Conservation (phyloP, 192 early-diverging fungal genomes). For the Pecoramyces ruminantium region DNA sequence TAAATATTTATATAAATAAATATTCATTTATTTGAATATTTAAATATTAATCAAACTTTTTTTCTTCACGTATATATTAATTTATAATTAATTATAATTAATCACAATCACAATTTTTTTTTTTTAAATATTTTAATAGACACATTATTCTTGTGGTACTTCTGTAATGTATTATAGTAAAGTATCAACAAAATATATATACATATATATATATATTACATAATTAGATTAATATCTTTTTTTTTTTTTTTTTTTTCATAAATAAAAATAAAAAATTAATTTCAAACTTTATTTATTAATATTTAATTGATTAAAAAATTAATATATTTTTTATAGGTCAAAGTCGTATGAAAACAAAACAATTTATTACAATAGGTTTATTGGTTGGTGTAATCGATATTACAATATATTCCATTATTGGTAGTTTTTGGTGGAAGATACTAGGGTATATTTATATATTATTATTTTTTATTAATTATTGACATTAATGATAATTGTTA, state of each 20-base stretch:
- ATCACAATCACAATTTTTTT: too few relatives aligned
- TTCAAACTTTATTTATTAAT: not conserved
- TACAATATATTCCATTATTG: slow-evolving; percentile 34
- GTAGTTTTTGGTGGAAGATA: slow-evolving; percentile 51
- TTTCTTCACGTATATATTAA: too few relatives aligned
- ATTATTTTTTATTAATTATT: too few relatives aligned
- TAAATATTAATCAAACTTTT: too few relatives aligned
- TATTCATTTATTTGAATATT: too few relatives aligned
- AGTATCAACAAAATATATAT: not conserved
- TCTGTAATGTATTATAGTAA: slow-evolving; percentile 16
- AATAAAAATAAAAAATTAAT: not conserved
- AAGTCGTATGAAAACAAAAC: slow-evolving; percentile 27
- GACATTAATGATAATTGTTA: too few relatives aligned
- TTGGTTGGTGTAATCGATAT: slow-evolving; percentile 28
- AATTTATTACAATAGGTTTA: slow-evolving; percentile 38
- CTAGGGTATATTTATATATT: slow-evolving; percentile 13
- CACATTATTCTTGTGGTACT: slow-evolving; percentile 18
- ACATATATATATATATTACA: not conserved
- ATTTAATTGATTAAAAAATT: not conserved
- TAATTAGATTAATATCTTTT: too few relatives aligned
- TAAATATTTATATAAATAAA: too few relatives aligned
- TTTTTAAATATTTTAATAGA: too few relatives aligned
- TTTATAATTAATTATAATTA: too few relatives aligned
- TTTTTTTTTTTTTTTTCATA: too few relatives aligned
- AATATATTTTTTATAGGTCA: slow-evolving; percentile 18